phyloP scores from a whole-genome alignment of 371 early-diverging fungal genomes.

The Nosema muscidifuracis region DNA sequence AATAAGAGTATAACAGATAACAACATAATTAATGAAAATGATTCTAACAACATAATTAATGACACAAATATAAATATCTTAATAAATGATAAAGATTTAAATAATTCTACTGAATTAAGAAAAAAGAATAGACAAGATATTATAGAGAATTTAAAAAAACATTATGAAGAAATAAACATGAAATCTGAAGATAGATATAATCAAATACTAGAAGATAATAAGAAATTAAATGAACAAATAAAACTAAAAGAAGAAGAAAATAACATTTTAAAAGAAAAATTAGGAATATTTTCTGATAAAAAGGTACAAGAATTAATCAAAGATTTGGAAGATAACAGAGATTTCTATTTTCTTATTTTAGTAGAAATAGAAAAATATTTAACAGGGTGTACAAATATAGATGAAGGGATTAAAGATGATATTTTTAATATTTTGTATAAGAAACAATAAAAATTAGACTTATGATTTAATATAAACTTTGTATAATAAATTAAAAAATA shows the following conservation, averaged over 20 bases:
- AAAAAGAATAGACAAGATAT: constrained; percentile 5
- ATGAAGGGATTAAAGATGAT: constrained; percentile 16
- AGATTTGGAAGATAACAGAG: constrained; percentile 41
- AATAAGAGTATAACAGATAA: no score
- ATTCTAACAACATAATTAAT: no score
- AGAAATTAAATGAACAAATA: background rate
- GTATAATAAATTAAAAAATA: background rate
- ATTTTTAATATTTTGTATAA: constrained; percentile 36
- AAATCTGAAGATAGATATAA: background rate
- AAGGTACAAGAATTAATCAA: constrained; percentile 21
- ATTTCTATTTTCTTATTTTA: constrained; percentile 49
- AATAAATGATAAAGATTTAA: background rate
- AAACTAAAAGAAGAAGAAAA: background rate
- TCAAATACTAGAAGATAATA: background rate
- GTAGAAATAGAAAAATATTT: constrained; percentile 42
- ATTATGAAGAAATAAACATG: background rate
- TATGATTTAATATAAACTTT: background rate
- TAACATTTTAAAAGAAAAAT: background rate
- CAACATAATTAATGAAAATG: no score
- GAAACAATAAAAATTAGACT: background rate
- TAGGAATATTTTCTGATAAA: constrained; percentile 1
- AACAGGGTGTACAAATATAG: background rate
- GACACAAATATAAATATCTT: background rate
- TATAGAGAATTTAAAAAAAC: background rate
- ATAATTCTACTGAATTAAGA: background rate